Percentiles rank a stretch among this genome's conserved stretches.
phyloP scores from a whole-genome alignment of 805 yeast species.

The Zygotorulaspora florentina region DNA sequence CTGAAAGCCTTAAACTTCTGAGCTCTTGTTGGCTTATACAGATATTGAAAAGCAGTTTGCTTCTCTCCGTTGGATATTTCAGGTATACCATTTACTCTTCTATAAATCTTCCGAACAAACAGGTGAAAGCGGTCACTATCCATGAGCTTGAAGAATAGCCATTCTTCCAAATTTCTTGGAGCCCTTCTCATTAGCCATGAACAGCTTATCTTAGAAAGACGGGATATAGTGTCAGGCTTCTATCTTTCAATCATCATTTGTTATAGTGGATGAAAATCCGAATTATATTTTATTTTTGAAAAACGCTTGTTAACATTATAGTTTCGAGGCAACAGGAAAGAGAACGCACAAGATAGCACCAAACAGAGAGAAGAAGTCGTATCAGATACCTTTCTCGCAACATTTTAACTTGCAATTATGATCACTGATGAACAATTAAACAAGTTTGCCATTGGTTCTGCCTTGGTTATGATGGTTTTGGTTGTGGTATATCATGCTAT shows the following conservation, averaged over 20 bases:
- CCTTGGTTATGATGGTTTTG: constrained; percentile 64
- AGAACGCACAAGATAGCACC: not conserved
- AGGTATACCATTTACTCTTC: constrained; percentile 56
- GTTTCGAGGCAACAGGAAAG: not conserved
- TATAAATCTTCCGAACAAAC: constrained; percentile 60
- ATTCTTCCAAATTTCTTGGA: constrained; percentile 45
- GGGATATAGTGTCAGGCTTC: no score
- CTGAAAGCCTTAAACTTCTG: constrained; percentile 63
- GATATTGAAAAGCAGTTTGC: constrained; percentile 11
- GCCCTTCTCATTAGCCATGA: constrained; percentile 14
- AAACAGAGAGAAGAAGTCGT: not conserved
- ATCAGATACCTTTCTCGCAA: not conserved
- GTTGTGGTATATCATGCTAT: constrained; percentile 70
- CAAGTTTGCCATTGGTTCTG: constrained; percentile 66
- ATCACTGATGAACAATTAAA: constrained; percentile 80
- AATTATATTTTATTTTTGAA: no score
- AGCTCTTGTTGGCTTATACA: constrained; percentile 45
- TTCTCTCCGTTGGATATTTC: constrained; percentile 33
- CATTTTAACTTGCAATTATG: constrained; percentile 42
- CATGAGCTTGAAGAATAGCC: constrained; percentile 46
- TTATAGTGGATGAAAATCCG: no score
- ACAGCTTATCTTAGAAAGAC: no score
- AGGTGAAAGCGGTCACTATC: constrained; percentile 56
- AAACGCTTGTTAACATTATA: not conserved
- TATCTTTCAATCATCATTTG: not conserved